Percentiles rank a stretch among this genome's conserved stretches.
phyloP scores from a whole-genome alignment of 805 yeast species.

The Allodekkera sacchari region DNA sequence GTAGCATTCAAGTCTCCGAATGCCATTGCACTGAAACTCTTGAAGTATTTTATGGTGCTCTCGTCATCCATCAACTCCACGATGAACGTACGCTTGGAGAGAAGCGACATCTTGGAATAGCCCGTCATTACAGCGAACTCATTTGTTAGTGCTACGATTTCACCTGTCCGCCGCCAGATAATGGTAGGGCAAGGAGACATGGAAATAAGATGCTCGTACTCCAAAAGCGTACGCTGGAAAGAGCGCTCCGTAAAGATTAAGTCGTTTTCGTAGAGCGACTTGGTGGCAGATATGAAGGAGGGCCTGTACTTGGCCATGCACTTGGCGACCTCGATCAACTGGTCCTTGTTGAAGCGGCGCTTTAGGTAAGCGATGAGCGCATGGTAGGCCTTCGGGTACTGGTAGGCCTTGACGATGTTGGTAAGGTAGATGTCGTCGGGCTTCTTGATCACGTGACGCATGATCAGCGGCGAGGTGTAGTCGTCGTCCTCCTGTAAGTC shows the following conservation, averaged over 20 bases:
- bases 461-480: conserved; percentile 49
- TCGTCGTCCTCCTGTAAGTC: conserved; percentile 30
- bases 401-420: conserved; percentile 37
- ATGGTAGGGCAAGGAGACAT: conserved; percentile 72
- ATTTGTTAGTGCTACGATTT: conserved; percentile 69
- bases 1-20: conserved; percentile 56
- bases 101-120: conserved; percentile 46
- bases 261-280: conserved; percentile 64
- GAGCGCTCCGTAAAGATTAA: conserved; percentile 53
- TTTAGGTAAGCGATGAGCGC: conserved; percentile 48
- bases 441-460: conserved; percentile 47
- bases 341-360: conserved; percentile 35
- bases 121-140: conserved; percentile 68
- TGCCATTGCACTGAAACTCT: conserved; percentile 62
- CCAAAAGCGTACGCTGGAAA: conserved; percentile 48
- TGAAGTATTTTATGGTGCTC: conserved; percentile 63
- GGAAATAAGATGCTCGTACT: conserved; percentile 45
- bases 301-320: conserved; percentile 63
- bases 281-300: conserved; percentile 68
- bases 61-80: conserved; percentile 80
- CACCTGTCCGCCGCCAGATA: conserved; percentile 83
- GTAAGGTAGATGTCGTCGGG: conserved; percentile 41
- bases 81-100: conserved; percentile 57
- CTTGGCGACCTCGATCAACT: conserved; percentile 38
- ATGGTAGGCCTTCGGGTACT: conserved; percentile 58